Evolutionary conservation across 345 rosid genomes (phyloP), one percentile per base, ranked within the genome.

Genomic region (Citrus maxima): DNA sequence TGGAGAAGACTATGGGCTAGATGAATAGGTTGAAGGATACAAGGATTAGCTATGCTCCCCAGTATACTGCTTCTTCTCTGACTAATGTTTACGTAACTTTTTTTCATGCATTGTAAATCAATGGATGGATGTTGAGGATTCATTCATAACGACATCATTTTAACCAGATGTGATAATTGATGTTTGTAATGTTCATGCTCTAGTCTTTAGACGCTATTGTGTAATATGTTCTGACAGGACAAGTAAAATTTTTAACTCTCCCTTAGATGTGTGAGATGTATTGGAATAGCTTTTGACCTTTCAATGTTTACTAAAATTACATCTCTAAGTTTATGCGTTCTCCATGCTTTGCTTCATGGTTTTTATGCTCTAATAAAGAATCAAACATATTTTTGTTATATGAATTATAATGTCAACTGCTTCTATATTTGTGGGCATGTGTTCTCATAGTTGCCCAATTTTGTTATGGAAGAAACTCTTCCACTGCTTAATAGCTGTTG

Each of bases 1-100:
- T 1, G 98, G 98, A 30, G 99, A 91, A 88, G 89, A 94, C 83
- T 94, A 93, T 68, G 99, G 97, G 46, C 73, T 89, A 8, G 91
- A 89, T 54, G 92, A 83, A 58, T 89, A 83, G 51, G 63, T 63
- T 25, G 76, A 49, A 27, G 5, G 61, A 25, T 24, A 30, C 12
- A 8, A 61, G 67, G 59, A 18, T 42, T 51, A 24, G 68, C 19
- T 30, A 19, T 6, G 25, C 24, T n/a, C 30, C 59, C 46, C 4
- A 0, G 63, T 25, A 9, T 30, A 63, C 32, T 5, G 27, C 49
- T 22, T 6, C 58, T n/a, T 37, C 2, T 30, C 70, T 46, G 9
- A 19, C 70, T 28, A 32, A 63, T 63, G 60, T 59, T 73, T 12
- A 22, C 5, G 10, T 46, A 46, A 28, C 13, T 21, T 30, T 63